These are phyloP conservation scores for Sporisorium graminicola DNA, from an alignment of 1,284 basidiomycete species.

Conservation along the genomic window DNA sequence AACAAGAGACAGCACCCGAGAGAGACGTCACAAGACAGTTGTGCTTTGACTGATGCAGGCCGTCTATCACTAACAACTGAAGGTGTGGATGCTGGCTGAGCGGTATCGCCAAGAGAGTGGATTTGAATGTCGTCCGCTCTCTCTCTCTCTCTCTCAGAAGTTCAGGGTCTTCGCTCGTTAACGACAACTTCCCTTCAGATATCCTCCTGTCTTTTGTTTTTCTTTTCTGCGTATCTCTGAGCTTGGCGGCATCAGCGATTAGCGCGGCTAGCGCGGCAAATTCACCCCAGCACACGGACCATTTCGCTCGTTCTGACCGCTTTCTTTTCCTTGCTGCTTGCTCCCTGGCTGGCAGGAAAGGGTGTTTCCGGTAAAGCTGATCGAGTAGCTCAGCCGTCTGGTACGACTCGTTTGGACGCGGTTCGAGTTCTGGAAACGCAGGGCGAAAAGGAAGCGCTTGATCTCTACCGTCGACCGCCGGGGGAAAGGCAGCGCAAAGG, in stretches of 20 bases:
- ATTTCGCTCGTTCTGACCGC: neutral
- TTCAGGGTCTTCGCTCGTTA: neutral
- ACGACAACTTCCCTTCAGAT: neutral
- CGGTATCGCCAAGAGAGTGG: no score
- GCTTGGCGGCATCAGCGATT: conserved; percentile 20
- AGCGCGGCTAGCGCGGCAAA: conserved; percentile 30
- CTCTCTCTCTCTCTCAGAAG: neutral
- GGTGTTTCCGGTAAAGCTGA: no score
- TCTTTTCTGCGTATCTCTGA: neutral
- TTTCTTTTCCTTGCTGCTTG: neutral
- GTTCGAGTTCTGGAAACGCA: neutral
- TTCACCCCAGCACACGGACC: neutral
- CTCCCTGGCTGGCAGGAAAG: neutral
- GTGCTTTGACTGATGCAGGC: neutral
- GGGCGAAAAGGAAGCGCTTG: neutral
- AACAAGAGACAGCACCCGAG: neutral
- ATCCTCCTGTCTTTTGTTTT: no score
- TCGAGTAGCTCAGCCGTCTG: neutral
- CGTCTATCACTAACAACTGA: neutral
- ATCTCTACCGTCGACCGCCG: neutral
- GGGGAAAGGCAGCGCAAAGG: neutral
- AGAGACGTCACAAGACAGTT: neutral
- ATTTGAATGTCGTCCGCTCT: no score
- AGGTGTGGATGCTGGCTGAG: neutral
- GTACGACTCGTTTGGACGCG: neutral